Evolutionary conservation across 495 filamentous ascomycete species (phyloP).

Genomic region (Xylaria intraflava): DNA sequence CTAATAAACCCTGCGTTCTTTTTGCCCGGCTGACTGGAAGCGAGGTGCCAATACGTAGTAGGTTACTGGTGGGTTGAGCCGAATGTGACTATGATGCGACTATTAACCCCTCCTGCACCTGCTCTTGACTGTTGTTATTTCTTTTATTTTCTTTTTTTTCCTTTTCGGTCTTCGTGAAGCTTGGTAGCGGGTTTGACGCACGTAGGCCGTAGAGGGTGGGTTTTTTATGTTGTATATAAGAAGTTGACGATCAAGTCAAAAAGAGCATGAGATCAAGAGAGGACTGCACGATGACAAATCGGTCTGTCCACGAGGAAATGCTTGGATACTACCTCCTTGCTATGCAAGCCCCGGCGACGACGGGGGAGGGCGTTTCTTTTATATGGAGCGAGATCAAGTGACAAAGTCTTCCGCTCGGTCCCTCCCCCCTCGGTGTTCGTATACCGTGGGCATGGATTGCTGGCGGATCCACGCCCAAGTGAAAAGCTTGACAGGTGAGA

Average conservation of each 20-base stretch:
- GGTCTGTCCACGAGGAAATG: background rate
- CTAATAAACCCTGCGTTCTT: background rate
- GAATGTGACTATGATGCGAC: background rate
- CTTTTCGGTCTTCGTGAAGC: too few species aligned
- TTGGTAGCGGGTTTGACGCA: background rate
- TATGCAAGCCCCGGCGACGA: background rate
- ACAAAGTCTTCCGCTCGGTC: background rate
- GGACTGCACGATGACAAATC: slow-evolving; percentile 4
- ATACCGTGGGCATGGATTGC: background rate
- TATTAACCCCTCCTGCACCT: background rate
- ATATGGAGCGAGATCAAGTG: background rate
- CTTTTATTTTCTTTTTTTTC: background rate
- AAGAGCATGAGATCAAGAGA: background rate
- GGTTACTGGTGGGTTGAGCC: too few species aligned
- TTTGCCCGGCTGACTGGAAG: background rate
- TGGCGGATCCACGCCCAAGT: background rate
- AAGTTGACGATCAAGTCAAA: background rate
- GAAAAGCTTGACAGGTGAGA: background rate
- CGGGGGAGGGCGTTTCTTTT: background rate
- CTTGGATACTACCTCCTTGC: background rate
- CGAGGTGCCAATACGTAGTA: background rate
- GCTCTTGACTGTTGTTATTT: background rate
- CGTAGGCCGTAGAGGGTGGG: background rate
- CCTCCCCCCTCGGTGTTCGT: background rate
- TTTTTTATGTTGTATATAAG: background rate